These are phyloP conservation scores for Coriaria nepalensis DNA, from an alignment of 306 rosid species.

Conservation along the genomic window DNA sequence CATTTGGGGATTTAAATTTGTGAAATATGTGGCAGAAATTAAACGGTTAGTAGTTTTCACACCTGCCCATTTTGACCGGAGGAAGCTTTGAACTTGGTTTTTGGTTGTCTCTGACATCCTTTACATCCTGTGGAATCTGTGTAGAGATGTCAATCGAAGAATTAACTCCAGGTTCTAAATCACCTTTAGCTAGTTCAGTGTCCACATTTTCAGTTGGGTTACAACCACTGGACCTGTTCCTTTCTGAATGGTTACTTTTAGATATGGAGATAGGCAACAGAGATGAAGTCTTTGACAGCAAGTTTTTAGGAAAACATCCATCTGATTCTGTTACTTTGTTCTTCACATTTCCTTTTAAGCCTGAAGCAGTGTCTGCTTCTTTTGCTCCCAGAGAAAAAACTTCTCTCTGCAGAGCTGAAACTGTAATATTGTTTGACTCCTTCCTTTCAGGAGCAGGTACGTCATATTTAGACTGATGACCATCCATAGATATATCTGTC, in stretches of 20 bases:
- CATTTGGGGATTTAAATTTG: too few relatives aligned
- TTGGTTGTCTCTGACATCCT: constrained; percentile 23
- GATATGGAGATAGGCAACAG: constrained; percentile 13
- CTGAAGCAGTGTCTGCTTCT: constrained; percentile 13
- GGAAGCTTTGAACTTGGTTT: constrained; percentile 24
- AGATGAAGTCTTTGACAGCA: constrained; percentile 26
- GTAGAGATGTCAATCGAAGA: constrained; percentile 14
- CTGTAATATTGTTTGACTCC: constrained; percentile 20
- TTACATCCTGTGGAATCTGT: constrained; percentile 18
- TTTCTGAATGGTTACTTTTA: constrained; percentile 25
- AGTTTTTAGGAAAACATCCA: constrained; percentile 20
- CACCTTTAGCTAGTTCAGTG: constrained; percentile 21
- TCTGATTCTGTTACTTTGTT: constrained; percentile 16
- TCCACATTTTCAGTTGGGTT: constrained; percentile 15
- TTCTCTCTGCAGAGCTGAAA: constrained; percentile 19
- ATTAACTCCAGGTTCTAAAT: constrained; percentile 26
- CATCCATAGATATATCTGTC: constrained; percentile 17
- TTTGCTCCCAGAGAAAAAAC: constrained; percentile 19
- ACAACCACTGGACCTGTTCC: constrained; percentile 22
- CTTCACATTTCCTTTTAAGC: constrained; percentile 19
- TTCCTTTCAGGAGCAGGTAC: constrained; percentile 17
- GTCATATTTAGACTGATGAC: constrained; percentile 17
- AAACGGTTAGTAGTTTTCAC: constrained; percentile 4
- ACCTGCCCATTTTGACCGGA: constrained; percentile 34
- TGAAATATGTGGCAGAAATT: too few relatives aligned